phyloP scores from a whole-genome alignment of 2,329 filamentous ascomycete species.

The Pseudogymnoascus sp. region DNA sequence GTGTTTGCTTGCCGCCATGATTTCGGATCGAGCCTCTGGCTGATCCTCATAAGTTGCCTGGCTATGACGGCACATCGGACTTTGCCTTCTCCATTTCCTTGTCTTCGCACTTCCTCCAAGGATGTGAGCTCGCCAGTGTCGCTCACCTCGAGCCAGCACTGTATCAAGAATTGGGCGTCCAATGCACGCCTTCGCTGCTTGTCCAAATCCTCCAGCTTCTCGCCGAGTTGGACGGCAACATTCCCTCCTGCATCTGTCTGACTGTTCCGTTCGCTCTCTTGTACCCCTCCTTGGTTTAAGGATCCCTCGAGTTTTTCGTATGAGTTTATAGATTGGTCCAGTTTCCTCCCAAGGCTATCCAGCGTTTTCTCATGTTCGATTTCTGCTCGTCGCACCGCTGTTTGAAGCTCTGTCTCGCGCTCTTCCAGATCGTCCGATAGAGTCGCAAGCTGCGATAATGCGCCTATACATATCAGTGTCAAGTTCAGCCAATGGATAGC shows the following conservation, averaged over 20 bases:
- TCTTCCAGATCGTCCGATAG: slow-evolving; percentile 80
- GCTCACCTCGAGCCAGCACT: slow-evolving; percentile 94
- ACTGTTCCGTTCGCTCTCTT: slow-evolving; percentile 42
- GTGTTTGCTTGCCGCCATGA: slow-evolving; percentile 62
- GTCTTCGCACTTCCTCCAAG: slow-evolving; percentile 80
- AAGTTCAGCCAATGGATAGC: slow-evolving; percentile 18
- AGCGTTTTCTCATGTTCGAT: slow-evolving; percentile 86
- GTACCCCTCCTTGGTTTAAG: slow-evolving; percentile 51
- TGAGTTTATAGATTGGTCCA: slow-evolving; percentile 84
- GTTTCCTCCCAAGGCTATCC: slow-evolving; percentile 76
- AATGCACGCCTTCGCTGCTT: slow-evolving; percentile 81
- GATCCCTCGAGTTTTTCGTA: slow-evolving; percentile 86
- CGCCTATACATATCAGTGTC: slow-evolving; percentile 37
- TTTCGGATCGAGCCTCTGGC: slow-evolving; percentile 74
- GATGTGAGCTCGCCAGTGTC: slow-evolving; percentile 79
- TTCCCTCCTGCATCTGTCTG: slow-evolving; percentile 57
- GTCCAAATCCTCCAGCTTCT: slow-evolving; percentile 88
- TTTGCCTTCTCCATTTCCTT: slow-evolving; percentile 83
- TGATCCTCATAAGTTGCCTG: slow-evolving; percentile 87
- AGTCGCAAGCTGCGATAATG: slow-evolving; percentile 59
- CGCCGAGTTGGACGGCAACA: slow-evolving; percentile 88
- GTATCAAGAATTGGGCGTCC: slow-evolving; percentile 90
- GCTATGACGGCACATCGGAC: slow-evolving; percentile 91
- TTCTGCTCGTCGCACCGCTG: slow-evolving; percentile 84
- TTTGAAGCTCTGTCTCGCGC: slow-evolving; percentile 83